These are phyloP conservation scores for Sonneratia alba DNA, from an alignment of 345 rosid species.

Conservation along the genomic window DNA sequence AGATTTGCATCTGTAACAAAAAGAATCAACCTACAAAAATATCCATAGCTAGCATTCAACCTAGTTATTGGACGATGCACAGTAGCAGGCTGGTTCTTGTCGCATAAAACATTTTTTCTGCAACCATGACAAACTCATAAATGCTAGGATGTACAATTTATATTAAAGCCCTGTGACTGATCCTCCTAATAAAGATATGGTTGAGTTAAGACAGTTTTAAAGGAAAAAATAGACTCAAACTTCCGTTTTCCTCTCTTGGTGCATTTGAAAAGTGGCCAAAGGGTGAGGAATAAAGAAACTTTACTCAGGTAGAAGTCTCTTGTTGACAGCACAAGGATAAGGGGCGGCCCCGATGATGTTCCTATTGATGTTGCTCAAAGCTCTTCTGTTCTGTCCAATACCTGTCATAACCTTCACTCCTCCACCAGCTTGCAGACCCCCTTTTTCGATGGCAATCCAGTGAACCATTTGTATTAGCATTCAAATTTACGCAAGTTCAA, in stretches of 20 bases:
- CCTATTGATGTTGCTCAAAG: conserved; percentile 55
- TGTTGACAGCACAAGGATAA: conserved; percentile 62
- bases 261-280: not conserved
- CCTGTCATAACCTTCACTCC: conserved; percentile 41
- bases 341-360: conserved; percentile 53
- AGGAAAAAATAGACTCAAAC: not conserved
- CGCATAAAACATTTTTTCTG: conserved; percentile 37
- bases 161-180: not conserved
- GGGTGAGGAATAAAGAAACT: conserved; percentile 11
- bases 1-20: conserved; percentile 1
- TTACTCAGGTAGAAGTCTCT: conserved; percentile 55
- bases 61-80: conserved; percentile 81
- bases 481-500: not conserved
- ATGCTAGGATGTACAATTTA: not conserved
- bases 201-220: not conserved
- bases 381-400: conserved; percentile 53
- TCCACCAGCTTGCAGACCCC: conserved; percentile 38
- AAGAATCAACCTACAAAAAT: not conserved
- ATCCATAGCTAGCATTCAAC: conserved; percentile 23
- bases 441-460: conserved; percentile 17
- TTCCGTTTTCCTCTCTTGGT: not conserved
- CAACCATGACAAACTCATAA: not conserved
- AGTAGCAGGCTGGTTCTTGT: conserved; percentile 44
- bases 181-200: not conserved
- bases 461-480: not conserved